Base-by-base conservation (phyloP, 768 basidiomycete species). In the Amanita pseudoporphyria region DNA sequence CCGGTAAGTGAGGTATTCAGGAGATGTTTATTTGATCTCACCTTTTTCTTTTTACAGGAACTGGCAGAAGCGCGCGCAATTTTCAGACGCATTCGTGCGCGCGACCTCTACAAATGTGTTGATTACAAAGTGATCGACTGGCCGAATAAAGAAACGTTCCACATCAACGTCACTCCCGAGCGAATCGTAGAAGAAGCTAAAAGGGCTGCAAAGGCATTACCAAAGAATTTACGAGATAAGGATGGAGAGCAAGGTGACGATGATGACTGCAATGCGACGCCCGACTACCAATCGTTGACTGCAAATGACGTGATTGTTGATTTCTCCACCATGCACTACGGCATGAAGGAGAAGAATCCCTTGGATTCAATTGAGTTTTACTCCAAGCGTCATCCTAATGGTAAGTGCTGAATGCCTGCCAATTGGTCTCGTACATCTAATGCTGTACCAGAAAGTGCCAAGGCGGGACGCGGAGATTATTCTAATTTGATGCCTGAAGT, bases 311-410 rank as follows among this genome's bases (percentile, higher is more conserved):
- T 91, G 28, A 76, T 83, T 35, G 83, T 91, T 18, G 76, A 81
- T 44, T 67, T 80, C 12, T 63, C 78, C 1, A 56, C 61, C n/a
- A 71, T 90, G 72, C 89, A 91, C 59, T 83, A 85, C 56, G 89
- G 88, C 3, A 86, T 84, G 79, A 69, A 75, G 54, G 76, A 78
- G 38, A 62, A 68, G 53, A 87, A 86, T 56, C 89, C 89, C 1
- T 58, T 90, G 40, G 74, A 82, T 39, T 71, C 64, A 13, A 77
- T 88, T 47, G 78, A 72, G 59, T 92, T 90, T 58, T 90, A 88
- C 57, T 78, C 80, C 0, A 89, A 89, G 62, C 66, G 70, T 12
- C 69, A 74, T 14, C 77, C 77, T 0, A 63, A 81, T 50, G 56
- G 86, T 88, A 57, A 52, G 72, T 62, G n/a, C n/a, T 28, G 7